Evolutionary conservation across 768 basidiomycete species (phyloP).

Genomic region (Leucosporidium yakuticum): DNA sequence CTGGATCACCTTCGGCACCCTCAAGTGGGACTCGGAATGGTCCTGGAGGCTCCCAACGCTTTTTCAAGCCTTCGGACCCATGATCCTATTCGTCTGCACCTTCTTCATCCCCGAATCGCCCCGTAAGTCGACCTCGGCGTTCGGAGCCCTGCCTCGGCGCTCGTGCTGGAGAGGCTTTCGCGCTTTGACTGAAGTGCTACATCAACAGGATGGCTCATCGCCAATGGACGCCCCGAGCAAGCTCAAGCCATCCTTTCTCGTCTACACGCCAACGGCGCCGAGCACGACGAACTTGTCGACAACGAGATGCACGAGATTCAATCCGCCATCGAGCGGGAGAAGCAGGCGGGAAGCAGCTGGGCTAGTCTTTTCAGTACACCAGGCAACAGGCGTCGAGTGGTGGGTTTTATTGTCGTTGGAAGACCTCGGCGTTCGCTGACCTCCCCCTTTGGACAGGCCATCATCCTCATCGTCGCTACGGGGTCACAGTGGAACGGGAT

Average conservation of each 20-base stretch:
- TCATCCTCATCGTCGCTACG: constrained; percentile 19
- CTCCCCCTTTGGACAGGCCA: constrained; percentile 2
- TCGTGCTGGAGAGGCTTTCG: too few species aligned
- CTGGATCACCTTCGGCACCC: constrained; percentile 14
- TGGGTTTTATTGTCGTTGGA: too few species aligned
- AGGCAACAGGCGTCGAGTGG: constrained; percentile 11
- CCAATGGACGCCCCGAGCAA: constrained; percentile 18
- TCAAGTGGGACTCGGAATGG: constrained; percentile 4
- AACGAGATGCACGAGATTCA: constrained; percentile 11
- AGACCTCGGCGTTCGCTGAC: too few species aligned
- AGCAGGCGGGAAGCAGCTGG: constrained; percentile 13
- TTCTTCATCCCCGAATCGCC: constrained; percentile 24
- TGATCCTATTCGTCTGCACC: constrained; percentile 1
- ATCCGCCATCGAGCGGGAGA: constrained; percentile 13
- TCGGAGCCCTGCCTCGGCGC: too few species aligned
- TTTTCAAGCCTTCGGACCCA: constrained; percentile 7
- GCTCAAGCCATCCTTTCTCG: constrained; percentile 6
- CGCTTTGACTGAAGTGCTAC: too few species aligned
- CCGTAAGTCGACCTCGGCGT: background rate
- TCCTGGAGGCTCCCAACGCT: constrained; percentile 10
- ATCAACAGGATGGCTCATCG: constrained; percentile 13
- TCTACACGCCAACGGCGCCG: constrained; percentile 16
- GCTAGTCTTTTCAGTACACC: constrained; percentile 16
- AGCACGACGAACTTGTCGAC: constrained; percentile 15
- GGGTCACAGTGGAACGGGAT: constrained; percentile 11